A percentile compares a stretch with the other conserved stretches of the same genome.
phyloP scores from a whole-genome alignment of 2,329 filamentous ascomycete species.

The Aspergillus brunneoviolaceus region DNA sequence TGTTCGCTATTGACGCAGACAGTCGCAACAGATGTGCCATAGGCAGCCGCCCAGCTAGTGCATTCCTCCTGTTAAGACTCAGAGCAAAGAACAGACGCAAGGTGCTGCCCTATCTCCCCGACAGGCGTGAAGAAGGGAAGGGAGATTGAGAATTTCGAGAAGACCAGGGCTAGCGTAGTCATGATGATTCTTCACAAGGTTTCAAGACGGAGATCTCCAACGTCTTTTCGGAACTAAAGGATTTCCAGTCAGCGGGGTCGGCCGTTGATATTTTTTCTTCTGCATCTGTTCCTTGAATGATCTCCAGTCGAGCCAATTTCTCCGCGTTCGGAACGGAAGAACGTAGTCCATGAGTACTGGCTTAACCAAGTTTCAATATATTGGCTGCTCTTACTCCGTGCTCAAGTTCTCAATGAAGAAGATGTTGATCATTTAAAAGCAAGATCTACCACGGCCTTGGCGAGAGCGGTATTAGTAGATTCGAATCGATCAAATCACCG shows the following conservation, averaged over 20 bases:
- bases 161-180: not conserved
- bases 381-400: not conserved
- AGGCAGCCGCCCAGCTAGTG: not conserved
- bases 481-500: conserved; percentile 7
- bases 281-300: not conserved
- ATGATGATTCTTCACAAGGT: not conserved
- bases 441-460: conserved; percentile 8
- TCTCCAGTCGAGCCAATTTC: not conserved
- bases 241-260: not conserved
- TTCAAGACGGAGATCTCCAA: not conserved
- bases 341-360: not conserved
- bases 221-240: not conserved
- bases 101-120: not conserved
- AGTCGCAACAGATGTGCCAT: not conserved
- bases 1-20: not conserved
- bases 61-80: not conserved
- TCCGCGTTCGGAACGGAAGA: not conserved
- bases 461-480: conserved; percentile 10
- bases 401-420: not conserved
- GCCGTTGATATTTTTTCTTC: not conserved
- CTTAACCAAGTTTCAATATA: conserved; percentile 4
- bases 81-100: not conserved
- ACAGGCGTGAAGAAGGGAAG: not conserved
- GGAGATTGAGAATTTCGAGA: not conserved
- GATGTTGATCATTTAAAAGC: not conserved